These are phyloP conservation scores for Solanum peruvianum DNA, from an alignment of 257 asterid genomes.

Conservation along the genomic window DNA sequence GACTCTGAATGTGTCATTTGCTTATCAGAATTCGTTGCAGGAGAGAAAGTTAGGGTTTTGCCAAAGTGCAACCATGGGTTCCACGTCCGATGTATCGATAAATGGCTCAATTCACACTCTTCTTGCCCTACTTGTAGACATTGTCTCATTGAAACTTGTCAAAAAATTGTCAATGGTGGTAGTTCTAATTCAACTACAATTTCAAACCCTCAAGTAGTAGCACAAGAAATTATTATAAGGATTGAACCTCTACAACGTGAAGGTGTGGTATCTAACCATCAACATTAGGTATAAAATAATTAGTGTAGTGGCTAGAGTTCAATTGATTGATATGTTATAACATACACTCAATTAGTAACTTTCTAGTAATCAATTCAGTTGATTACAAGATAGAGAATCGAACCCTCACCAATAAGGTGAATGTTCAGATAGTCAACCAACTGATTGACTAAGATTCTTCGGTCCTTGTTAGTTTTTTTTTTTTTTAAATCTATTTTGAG, in stretches of 20 bases:
- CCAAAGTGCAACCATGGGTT: neutral
- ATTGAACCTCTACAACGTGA: neutral
- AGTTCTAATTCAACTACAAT: neutral
- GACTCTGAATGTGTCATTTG: neutral
- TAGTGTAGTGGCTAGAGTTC: neutral
- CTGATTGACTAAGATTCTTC: neutral
- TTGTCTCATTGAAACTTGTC: neutral
- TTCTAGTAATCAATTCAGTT: neutral
- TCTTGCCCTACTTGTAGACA: neutral
- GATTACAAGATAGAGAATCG: neutral
- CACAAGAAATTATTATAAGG: neutral
- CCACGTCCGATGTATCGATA: neutral
- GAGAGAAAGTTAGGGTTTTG: neutral
- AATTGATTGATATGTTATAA: neutral
- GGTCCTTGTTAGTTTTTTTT: accelerated
- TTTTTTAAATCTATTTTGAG: neutral
- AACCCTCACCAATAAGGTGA: neutral
- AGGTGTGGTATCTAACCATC: neutral
- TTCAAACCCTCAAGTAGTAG: neutral
- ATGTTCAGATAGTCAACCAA: neutral
- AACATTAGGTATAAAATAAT: neutral
- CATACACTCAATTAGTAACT: neutral
- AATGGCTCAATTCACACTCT: neutral
- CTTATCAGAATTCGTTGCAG: neutral
- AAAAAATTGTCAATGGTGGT: neutral